Conservation (phyloP, 2,329 filamentous ascomycete genomes). For the Aspergillus tamarii region DNA sequence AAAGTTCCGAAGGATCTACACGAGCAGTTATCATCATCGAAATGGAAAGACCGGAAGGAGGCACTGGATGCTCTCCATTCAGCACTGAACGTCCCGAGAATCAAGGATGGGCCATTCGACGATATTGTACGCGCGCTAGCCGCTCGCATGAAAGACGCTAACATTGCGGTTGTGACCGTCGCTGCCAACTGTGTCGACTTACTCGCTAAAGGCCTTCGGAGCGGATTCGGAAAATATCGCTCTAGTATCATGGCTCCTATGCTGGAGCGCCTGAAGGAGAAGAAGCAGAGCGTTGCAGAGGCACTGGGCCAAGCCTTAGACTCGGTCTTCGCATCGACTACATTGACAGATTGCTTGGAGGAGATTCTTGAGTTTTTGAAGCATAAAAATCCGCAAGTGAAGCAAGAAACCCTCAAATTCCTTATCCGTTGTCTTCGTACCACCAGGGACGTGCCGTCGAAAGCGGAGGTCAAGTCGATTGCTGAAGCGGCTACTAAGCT, state of each 20-base stretch:
- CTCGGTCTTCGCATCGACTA: conserved; percentile 66
- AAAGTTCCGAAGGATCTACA: conserved; percentile 81
- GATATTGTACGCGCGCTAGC: conserved; percentile 83
- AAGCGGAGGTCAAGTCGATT: conserved; percentile 79
- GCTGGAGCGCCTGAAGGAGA: conserved; percentile 95
- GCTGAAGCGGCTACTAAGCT: conserved; percentile 90
- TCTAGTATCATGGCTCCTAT: conserved; percentile 81
- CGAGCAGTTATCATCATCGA: conserved; percentile 83
- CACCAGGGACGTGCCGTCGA: conserved; percentile 80
- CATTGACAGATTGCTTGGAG: conserved; percentile 82
- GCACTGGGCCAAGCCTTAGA: conserved; percentile 86
- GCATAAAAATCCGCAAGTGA: conserved; percentile 97
- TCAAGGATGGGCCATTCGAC: conserved; percentile 87
- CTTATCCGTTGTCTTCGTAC: conserved; percentile 84
- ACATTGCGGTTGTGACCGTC: conserved; percentile 89
- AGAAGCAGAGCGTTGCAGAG: conserved; percentile 87
- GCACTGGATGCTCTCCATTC: conserved; percentile 80
- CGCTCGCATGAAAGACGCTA: conserved; percentile 99
- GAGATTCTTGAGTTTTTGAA: conserved; percentile 82
- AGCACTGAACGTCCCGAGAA: conserved; percentile 79
- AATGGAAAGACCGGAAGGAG: conserved; percentile 99
- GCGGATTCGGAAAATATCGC: conserved; percentile 78
- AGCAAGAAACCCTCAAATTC: conserved; percentile 92
- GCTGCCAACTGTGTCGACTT: conserved; percentile 92
- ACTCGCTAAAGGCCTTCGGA: conserved; percentile 81